Evolutionary conservation across 2,329 filamentous ascomycete genomes (phyloP), one percentile per base, ranked within the genome.

Genomic region (Myriangium duriaei): DNA sequence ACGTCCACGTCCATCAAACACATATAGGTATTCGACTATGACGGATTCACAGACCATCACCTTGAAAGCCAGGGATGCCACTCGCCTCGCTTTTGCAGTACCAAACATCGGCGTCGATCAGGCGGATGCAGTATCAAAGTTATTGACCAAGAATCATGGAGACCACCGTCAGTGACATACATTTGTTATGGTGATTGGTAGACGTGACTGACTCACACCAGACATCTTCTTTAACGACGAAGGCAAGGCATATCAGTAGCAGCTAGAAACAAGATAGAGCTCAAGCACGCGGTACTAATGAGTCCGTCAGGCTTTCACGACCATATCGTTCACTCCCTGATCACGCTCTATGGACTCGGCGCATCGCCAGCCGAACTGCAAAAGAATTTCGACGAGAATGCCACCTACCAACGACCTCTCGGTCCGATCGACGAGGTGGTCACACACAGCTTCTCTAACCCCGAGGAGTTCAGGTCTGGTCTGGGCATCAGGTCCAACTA

Each of bases 231-330:
- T 86, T 67, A 92, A 91, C 44, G 43, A 69, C 0, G 52, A 58
- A 2, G n/a, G n/a, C n/a, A n/a, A n/a, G n/a, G n/a, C n/a, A n/a
- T n/a, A n/a, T n/a, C n/a, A n/a, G n/a, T n/a, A n/a, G n/a, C n/a
- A n/a, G n/a, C n/a, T n/a, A n/a, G n/a, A n/a, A n/a, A n/a, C n/a
- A n/a, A n/a, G n/a, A n/a, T n/a, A n/a, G n/a, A n/a, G n/a, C n/a
- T n/a, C n/a, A n/a, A n/a, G n/a, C n/a, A n/a, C n/a, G n/a, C n/a
- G n/a, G n/a, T n/a, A n/a, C n/a, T n/a, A n/a, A n/a, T n/a, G n/a
- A n/a, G n/a, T n/a, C n/a, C n/a, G n/a, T n/a, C n/a, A n/a, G 79
- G 80, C 0, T 92, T 81, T 45, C 87, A 95, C 52, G 67, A 94
- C 55, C 86, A 94, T 51, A 83, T 91, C 43, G 69, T 69, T 3